phyloP scores from a whole-genome alignment of 192 early-diverging fungal genomes.

The Gigaspora rosea region DNA sequence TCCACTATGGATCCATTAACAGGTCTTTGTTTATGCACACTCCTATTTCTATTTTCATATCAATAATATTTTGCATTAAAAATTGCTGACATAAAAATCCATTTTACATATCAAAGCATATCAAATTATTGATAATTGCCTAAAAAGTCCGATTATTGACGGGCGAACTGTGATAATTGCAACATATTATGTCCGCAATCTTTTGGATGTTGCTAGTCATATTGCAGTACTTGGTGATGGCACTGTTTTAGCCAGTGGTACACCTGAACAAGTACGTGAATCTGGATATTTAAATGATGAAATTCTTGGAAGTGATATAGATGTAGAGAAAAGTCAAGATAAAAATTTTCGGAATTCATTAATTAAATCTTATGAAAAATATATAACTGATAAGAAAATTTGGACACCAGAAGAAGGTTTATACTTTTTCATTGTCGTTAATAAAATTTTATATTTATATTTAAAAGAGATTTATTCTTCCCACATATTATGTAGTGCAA shows the following conservation, averaged over 20 bases:
- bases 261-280: constrained; percentile 42
- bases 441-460: constrained; percentile 1
- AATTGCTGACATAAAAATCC: background rate
- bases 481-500: constrained; percentile 36
- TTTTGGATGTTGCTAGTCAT: constrained; percentile 55
- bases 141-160: constrained; percentile 70
- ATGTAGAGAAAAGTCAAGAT: background rate
- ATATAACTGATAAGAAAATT: constrained; percentile 41
- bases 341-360: background rate
- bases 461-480: background rate
- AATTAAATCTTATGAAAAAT: constrained; percentile 8
- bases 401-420: constrained; percentile 44
- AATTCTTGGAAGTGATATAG: constrained; percentile 17
- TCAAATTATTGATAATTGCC: constrained; percentile 75
- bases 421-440: constrained; percentile 26
- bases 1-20: constrained; percentile 85
- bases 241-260: constrained; percentile 35
- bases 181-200: constrained; percentile 75
- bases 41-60: background rate
- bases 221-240: constrained; percentile 59
- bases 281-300: constrained; percentile 40
- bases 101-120: constrained; percentile 66
- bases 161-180: constrained; percentile 86
- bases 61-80: background rate
- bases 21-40: constrained; percentile 12